These are phyloP conservation scores for Cladobotryum mycophilum DNA, from an alignment of 2,329 filamentous ascomycete species.

Conservation along the genomic window DNA sequence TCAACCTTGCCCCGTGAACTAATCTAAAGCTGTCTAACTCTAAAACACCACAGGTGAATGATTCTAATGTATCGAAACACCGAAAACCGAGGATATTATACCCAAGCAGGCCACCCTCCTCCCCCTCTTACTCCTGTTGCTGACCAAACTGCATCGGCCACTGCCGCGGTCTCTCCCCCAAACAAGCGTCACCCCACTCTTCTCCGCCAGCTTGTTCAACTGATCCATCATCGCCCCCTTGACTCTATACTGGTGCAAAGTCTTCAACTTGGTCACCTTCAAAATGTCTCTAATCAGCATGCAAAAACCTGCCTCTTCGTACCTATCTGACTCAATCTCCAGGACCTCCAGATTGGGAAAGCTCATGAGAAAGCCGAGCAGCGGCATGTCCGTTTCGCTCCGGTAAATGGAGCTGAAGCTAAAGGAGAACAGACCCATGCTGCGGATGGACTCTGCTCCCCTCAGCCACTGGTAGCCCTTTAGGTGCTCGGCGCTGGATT, in stretches of 20 bases:
- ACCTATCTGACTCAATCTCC: conserved; percentile 27
- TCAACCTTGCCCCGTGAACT: no score
- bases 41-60: no score
- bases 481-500: conserved; percentile 24
- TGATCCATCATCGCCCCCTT: conserved; percentile 26
- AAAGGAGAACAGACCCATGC: conserved; percentile 30
- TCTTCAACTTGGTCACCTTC: conserved; percentile 25
- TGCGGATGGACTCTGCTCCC: conserved; percentile 27
- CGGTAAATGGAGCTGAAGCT: conserved; percentile 25
- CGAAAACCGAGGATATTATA: no score
- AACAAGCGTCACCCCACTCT: conserved; percentile 22
- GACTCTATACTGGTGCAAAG: conserved; percentile 27
- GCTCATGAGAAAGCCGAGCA: conserved; percentile 29
- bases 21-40: no score
- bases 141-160: conserved; percentile 25
- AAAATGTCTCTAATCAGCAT: conserved; percentile 25
- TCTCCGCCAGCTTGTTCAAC: conserved; percentile 18
- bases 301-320: conserved; percentile 24
- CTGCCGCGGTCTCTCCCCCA: conserved; percentile 22
- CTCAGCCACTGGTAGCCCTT: conserved; percentile 29
- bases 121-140: no score
- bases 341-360: conserved; percentile 32
- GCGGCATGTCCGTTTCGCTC: conserved; percentile 23
- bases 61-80: no score
- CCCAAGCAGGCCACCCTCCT: no score